phyloP scores from a whole-genome alignment of 805 yeast genomes.

The Tetrapisispora fleetii region DNA sequence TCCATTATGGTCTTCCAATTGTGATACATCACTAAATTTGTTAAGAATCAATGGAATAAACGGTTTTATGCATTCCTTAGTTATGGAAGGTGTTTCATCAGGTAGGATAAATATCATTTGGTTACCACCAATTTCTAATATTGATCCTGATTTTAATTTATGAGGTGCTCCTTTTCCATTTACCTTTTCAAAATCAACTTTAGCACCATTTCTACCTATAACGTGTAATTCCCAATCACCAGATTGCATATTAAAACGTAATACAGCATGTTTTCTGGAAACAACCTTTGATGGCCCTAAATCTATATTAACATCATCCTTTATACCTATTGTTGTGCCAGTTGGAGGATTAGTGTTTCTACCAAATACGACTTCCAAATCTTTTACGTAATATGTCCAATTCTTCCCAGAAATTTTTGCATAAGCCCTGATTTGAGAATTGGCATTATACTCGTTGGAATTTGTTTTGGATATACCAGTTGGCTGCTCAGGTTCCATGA shows the following conservation, averaged over 20 bases:
- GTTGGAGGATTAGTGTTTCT: slow-evolving; percentile 47
- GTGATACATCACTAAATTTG: neutral
- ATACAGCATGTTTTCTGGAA: slow-evolving; percentile 81
- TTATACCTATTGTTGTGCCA: neutral
- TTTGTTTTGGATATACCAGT: slow-evolving; percentile 64
- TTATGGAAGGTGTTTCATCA: slow-evolving; percentile 64
- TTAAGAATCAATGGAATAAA: slow-evolving; percentile 25
- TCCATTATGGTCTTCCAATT: neutral
- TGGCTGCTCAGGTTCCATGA: slow-evolving; percentile 61
- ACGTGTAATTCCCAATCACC: slow-evolving; percentile 80
- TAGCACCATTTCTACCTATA: slow-evolving; percentile 85
- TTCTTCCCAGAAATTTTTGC: slow-evolving; percentile 87
- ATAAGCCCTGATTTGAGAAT: slow-evolving; percentile 83
- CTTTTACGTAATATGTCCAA: slow-evolving; percentile 90
- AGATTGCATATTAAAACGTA: slow-evolving; percentile 59
- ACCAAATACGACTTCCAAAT: slow-evolving; percentile 67
- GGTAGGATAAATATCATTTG: slow-evolving; percentile 98
- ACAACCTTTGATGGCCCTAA: slow-evolving; percentile 95
- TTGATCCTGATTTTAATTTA: slow-evolving; percentile 68
- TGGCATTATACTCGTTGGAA: slow-evolving; percentile 54
- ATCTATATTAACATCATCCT: slow-evolving; percentile 46
- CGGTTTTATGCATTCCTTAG: slow-evolving; percentile 29
- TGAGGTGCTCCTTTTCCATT: slow-evolving; percentile 35
- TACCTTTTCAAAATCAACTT: slow-evolving; percentile 56
- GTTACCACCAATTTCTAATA: slow-evolving; percentile 89